A percentile compares a stretch with the other conserved stretches of the same genome.
phyloP scores from a whole-genome alignment of 2,329 filamentous ascomycete species.

The Mycosphaerella arachidis region DNA sequence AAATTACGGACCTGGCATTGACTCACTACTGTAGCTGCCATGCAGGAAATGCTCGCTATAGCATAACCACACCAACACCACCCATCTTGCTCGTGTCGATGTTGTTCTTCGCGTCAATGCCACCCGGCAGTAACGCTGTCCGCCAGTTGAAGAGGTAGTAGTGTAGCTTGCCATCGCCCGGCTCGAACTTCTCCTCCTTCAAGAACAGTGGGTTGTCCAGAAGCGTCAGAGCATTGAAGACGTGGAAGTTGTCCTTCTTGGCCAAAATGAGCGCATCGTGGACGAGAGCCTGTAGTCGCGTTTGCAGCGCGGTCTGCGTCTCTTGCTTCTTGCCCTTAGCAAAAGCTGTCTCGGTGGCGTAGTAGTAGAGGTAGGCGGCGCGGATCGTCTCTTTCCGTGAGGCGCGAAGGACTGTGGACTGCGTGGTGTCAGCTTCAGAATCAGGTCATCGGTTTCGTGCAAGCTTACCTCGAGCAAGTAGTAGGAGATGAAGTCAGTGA shows the following conservation, averaged over 20 bases:
- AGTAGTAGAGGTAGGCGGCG: slow-evolving; percentile 96
- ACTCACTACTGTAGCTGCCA: neutral
- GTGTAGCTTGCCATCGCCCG: slow-evolving; percentile 89
- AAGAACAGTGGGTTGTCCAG: slow-evolving; percentile 94
- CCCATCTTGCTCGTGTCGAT: slow-evolving; percentile 74
- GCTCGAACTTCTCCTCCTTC: slow-evolving; percentile 88
- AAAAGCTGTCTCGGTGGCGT: slow-evolving; percentile 78
- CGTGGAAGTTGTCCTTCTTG: slow-evolving; percentile 81
- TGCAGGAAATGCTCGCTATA: slow-evolving; percentile 41
- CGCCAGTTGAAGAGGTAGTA: slow-evolving; percentile 98
- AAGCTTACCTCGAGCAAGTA: slow-evolving; percentile 68
- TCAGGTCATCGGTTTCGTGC: neutral
- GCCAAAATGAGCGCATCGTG: slow-evolving; percentile 83
- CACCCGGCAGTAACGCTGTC: slow-evolving; percentile 76
- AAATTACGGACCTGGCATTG: neutral
- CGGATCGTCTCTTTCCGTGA: slow-evolving; percentile 70
- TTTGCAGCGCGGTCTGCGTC: slow-evolving; percentile 60
- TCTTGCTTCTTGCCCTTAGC: slow-evolving; percentile 44
- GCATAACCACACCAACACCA: slow-evolving; percentile 85
- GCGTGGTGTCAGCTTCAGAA: slow-evolving; percentile 9
- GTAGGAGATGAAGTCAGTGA: slow-evolving; percentile 97
- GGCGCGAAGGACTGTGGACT: slow-evolving; percentile 80
- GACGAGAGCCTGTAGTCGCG: slow-evolving; percentile 74
- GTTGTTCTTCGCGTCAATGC: slow-evolving; percentile 73
- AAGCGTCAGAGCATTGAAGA: slow-evolving; percentile 91